These are phyloP conservation scores for Cardamine resedifolia DNA, from an alignment of 345 rosid genomes.

Conservation along the genomic window DNA sequence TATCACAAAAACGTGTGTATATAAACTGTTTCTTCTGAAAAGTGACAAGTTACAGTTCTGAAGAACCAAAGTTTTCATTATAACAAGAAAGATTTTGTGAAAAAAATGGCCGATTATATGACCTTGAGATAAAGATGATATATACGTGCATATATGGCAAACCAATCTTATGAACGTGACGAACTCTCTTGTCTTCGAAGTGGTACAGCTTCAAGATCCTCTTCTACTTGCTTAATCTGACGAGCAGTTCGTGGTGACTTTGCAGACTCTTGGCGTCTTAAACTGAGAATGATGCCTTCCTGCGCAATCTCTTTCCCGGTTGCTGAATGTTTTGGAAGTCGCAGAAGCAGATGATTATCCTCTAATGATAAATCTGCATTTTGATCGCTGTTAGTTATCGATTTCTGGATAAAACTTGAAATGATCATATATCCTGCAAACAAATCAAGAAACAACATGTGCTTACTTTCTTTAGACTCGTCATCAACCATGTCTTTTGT, in stretches of 20 bases:
- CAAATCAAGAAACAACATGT: neutral
- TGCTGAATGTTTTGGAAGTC: conserved; percentile 8
- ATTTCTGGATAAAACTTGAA: neutral
- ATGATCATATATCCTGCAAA: neutral
- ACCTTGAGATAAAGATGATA: neutral
- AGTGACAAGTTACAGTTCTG: neutral
- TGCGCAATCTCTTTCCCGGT: neutral
- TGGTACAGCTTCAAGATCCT: conserved; percentile 50
- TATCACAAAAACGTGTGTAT: neutral
- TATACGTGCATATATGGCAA: neutral
- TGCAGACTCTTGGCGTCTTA: conserved; percentile 11
- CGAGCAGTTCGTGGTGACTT: conserved; percentile 26
- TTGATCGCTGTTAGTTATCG: neutral
- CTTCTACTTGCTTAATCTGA: conserved; percentile 42
- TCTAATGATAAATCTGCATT: conserved; percentile 42
- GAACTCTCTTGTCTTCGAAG: conserved; percentile 43
- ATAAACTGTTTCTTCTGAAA: neutral
- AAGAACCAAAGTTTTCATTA: neutral
- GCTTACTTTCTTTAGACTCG: conserved; percentile 27
- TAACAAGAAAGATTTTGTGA: neutral
- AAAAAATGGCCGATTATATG: neutral
- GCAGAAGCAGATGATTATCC: conserved; percentile 9
- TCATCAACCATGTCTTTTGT: conserved; percentile 61
- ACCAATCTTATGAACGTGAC: conserved; percentile 19
- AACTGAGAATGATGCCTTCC: neutral